These are phyloP conservation scores for Lanmaoa rubissima DNA, from an alignment of 768 basidiomycete species.

Conservation along the genomic window DNA sequence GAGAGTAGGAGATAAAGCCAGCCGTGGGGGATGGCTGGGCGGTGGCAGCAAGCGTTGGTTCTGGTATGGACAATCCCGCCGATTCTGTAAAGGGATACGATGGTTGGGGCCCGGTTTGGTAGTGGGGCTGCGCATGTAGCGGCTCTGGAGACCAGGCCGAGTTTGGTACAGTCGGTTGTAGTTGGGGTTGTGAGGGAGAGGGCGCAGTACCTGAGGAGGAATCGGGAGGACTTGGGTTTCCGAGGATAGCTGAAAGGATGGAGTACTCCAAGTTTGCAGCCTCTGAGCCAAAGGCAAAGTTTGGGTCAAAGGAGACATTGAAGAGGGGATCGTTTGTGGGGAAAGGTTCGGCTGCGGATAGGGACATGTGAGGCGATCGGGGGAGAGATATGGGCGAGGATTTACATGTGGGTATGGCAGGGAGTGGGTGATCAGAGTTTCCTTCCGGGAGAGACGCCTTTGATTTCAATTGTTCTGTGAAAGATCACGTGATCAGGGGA, in stretches of 20 bases:
- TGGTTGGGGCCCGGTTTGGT: conserved; percentile 20
- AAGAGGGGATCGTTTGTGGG: conserved; percentile 58
- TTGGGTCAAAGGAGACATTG: conserved; percentile 58
- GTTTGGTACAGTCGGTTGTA: conserved; percentile 26
- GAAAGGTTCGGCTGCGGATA: conserved; percentile 47
- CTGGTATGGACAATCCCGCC: conserved; percentile 32
- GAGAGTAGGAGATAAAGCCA: conserved; percentile 32
- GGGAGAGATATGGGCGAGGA: not conserved
- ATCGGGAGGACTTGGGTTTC: conserved; percentile 59
- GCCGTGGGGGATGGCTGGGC: conserved; percentile 29
- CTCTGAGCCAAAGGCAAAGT: conserved; percentile 75
- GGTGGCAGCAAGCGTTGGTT: conserved; percentile 30
- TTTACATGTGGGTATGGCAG: conserved; percentile 34
- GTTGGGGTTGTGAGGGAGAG: conserved; percentile 29
- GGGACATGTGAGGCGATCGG: conserved; percentile 9
- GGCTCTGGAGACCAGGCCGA: conserved; percentile 40
- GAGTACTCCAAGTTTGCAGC: conserved; percentile 94
- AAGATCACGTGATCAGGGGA: conserved; percentile 26
- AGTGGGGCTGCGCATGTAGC: conserved; percentile 33
- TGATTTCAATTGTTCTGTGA: conserved; percentile 42
- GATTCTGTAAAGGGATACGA: conserved; percentile 27
- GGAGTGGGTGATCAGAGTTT: conserved; percentile 30
- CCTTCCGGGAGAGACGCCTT: conserved; percentile 26
- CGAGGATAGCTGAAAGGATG: conserved; percentile 88
- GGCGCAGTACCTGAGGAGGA: conserved; percentile 26